Conservation (phyloP, 345 rosid species). For the Sisymbrium altissimum region DNA sequence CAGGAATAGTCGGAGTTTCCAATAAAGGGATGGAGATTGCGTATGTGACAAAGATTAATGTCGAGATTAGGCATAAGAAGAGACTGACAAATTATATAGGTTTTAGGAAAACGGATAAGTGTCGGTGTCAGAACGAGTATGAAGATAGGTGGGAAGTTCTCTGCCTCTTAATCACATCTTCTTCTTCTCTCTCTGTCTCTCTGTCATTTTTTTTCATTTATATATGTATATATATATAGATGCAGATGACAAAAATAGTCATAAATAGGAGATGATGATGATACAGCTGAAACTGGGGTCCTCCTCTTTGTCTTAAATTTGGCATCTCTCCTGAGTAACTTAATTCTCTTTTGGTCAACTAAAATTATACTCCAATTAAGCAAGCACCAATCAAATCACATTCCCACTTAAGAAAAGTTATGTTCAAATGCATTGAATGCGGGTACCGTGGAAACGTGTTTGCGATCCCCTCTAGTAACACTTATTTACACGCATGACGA, state of each 20-base stretch:
- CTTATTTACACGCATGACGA: background rate
- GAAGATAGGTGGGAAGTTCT: slow-evolving; percentile 22
- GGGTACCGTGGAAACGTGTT: background rate
- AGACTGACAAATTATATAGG: background rate
- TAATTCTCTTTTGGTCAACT: background rate
- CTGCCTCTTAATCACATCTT: slow-evolving; percentile 16
- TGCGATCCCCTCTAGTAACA: background rate
- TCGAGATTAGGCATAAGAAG: background rate
- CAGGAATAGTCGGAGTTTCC: slow-evolving; percentile 19
- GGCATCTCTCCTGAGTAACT: background rate
- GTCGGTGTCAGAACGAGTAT: slow-evolving; percentile 16
- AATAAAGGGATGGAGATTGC: slow-evolving; percentile 1
- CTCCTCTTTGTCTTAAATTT: background rate
- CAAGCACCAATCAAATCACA: background rate
- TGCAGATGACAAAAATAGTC: slow-evolving; percentile 10
- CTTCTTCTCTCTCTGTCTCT: background rate
- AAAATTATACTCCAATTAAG: background rate
- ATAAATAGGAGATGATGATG: background rate
- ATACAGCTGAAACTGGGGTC: background rate
- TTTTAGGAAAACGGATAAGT: slow-evolving; percentile 3
- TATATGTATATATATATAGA: background rate
- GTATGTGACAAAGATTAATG: slow-evolving; percentile 2
- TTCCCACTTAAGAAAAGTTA: background rate
- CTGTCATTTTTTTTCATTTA: background rate
- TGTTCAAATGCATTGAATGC: background rate